These are phyloP conservation scores for Juglanconis juglandina DNA, from an alignment of 2,329 filamentous ascomycete species.

Conservation along the genomic window DNA sequence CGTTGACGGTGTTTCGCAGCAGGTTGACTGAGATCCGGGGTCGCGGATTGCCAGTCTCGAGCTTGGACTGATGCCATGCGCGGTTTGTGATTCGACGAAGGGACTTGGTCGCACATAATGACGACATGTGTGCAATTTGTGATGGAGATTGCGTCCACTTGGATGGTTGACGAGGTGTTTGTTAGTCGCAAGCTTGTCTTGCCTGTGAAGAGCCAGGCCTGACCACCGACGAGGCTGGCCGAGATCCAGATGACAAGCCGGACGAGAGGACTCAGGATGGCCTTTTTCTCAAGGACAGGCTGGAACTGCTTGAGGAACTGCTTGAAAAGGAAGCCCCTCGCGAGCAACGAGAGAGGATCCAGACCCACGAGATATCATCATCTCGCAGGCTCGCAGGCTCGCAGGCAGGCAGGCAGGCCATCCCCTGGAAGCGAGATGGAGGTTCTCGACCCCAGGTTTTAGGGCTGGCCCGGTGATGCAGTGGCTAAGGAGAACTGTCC, in stretches of 20 bases:
- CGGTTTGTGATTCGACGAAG: not conserved
- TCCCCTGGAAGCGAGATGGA: constrained; percentile 5
- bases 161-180: not conserved
- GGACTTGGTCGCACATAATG: not conserved
- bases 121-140: not conserved
- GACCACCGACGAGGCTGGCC: not conserved
- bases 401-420: not conserved
- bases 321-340: constrained; percentile 1
- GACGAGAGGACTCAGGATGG: too few relatives aligned
- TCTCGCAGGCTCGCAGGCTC: not conserved
- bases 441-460: constrained; percentile 16
- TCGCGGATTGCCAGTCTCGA: not conserved
- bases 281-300: too few relatives aligned
- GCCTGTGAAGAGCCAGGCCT: not conserved
- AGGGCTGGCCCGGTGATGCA: constrained; percentile 14
- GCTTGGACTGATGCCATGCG: not conserved
- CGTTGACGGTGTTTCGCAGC: not conserved
- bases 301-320: not conserved
- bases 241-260: not conserved
- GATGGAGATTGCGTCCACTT: not conserved
- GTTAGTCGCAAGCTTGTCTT: not conserved
- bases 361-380: not conserved
- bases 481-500: constrained; percentile 1
- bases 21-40: constrained; percentile 16
- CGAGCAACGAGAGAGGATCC: not conserved